A percentile compares a stretch with the other conserved stretches of the same genome.
These are phyloP conservation scores for Xylaria bambusicola DNA, from an alignment of 495 filamentous ascomycete genomes.

Conservation along the genomic window DNA sequence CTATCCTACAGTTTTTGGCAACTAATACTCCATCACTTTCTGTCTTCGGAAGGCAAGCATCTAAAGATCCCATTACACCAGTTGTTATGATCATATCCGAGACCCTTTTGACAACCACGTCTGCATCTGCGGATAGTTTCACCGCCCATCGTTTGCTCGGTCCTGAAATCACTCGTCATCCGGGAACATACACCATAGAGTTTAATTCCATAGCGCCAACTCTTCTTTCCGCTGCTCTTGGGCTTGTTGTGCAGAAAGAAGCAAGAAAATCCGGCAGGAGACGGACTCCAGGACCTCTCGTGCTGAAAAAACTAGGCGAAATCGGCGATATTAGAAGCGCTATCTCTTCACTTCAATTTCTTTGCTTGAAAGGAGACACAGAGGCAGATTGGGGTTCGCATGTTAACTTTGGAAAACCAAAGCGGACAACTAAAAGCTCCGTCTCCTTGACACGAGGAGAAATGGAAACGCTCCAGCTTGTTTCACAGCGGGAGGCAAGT, in stretches of 20 bases:
- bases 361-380: constrained; percentile 74
- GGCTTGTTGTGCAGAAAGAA: constrained; percentile 77
- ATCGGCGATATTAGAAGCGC: constrained; percentile 92
- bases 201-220: constrained; percentile 93
- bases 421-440: constrained; percentile 54
- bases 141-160: constrained; percentile 88
- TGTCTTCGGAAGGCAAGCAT: constrained; percentile 25
- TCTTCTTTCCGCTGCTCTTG: constrained; percentile 79
- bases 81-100: constrained; percentile 91
- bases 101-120: constrained; percentile 73
- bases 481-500: constrained; percentile 82
- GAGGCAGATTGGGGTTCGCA: constrained; percentile 68
- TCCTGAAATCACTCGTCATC: constrained; percentile 77
- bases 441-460: constrained; percentile 70
- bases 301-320: constrained; percentile 74
- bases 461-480: constrained; percentile 65
- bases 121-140: constrained; percentile 79
- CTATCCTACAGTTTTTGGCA: constrained; percentile 74
- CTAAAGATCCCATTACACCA: constrained; percentile 59
- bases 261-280: constrained; percentile 67
- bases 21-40: constrained; percentile 52
- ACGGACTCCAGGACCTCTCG: constrained; percentile 65
- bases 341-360: constrained; percentile 83
- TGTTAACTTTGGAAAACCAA: constrained; percentile 62
- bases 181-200: constrained; percentile 73